These are phyloP conservation scores for Tilletia horrida DNA, from an alignment of 1,284 basidiomycete genomes.

Conservation along the genomic window DNA sequence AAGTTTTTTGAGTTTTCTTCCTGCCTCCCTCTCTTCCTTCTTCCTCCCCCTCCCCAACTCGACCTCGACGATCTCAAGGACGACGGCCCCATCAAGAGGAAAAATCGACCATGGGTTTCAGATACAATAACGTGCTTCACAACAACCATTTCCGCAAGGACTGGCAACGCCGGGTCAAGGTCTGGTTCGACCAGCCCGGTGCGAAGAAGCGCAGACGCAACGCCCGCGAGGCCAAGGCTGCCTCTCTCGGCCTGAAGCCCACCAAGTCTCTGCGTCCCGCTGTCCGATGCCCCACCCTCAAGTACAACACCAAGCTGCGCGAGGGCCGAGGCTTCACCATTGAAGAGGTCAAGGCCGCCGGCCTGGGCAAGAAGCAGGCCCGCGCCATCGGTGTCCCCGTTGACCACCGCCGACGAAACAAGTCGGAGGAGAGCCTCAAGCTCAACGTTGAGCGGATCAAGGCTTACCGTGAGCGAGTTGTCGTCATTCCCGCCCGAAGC, in stretches of 20 bases:
- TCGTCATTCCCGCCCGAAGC: constrained; percentile 75
- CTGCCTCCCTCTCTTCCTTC: no score
- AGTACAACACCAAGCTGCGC: constrained; percentile 98
- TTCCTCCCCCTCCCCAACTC: neutral
- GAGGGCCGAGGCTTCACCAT: constrained; percentile 96
- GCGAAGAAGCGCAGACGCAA: constrained; percentile 93
- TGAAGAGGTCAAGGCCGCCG: constrained; percentile 92
- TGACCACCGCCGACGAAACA: constrained; percentile 93
- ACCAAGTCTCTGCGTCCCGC: constrained; percentile 89
- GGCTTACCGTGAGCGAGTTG: constrained; percentile 76
- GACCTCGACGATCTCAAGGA: neutral
- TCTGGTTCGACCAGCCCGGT: constrained; percentile 99
- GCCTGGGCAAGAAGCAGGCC: constrained; percentile 90
- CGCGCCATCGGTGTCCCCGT: constrained; percentile 89
- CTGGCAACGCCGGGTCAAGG: constrained; percentile 78
- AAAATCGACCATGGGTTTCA: constrained; percentile 11
- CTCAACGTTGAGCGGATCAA: constrained; percentile 92
- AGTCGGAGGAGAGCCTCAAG: constrained; percentile 94
- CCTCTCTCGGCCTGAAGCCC: constrained; percentile 86
- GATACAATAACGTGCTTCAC: constrained; percentile 54
- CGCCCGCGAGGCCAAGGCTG: constrained; percentile 87
- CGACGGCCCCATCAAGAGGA: no score
- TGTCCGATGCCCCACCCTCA: constrained; percentile 91
- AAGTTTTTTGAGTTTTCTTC: no score
- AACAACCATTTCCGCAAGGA: constrained; percentile 92